Percentiles rank a stretch among this genome's conserved stretches.
Conservation (phyloP, 2,329 filamentous ascomycete genomes). For the Fusarium tuaranense region DNA sequence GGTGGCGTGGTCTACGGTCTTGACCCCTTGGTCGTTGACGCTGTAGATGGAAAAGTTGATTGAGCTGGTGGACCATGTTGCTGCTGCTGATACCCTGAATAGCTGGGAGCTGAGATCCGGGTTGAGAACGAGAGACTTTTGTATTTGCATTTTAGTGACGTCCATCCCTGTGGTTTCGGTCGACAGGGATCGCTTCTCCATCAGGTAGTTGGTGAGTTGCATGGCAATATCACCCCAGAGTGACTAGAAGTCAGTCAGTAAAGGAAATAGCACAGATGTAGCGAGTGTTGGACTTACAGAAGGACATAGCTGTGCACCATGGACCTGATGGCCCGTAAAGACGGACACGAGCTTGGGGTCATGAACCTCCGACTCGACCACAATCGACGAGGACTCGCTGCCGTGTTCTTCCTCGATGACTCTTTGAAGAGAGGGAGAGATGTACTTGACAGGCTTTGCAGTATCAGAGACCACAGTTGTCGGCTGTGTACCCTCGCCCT, state of each 20-base stretch:
- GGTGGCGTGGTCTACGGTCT: constrained; percentile 28
- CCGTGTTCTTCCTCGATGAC: constrained; percentile 32
- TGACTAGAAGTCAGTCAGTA: constrained; percentile 21
- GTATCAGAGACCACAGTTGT: neutral
- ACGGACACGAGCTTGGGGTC: constrained; percentile 20
- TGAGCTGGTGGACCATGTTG: constrained; percentile 25
- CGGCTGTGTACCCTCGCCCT: constrained; percentile 57
- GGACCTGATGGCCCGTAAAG: constrained; percentile 36
- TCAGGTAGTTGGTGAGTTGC: constrained; percentile 24
- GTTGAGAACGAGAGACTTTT: constrained; percentile 36
- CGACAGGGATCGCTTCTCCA: constrained; percentile 24
- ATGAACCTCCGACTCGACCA: constrained; percentile 34
- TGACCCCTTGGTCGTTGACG: constrained; percentile 28
- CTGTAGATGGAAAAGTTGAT: constrained; percentile 38
- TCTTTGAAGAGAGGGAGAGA: constrained; percentile 37
- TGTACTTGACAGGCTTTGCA: constrained; percentile 13
- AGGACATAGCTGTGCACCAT: constrained; percentile 35
- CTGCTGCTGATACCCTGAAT: constrained; percentile 28
- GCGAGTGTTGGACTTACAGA: constrained; percentile 25
- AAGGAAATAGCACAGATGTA: neutral
- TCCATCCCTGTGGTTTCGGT: constrained; percentile 30
- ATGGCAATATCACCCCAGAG: constrained; percentile 33
- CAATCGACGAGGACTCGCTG: constrained; percentile 10
- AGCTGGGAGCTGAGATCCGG: constrained; percentile 20
- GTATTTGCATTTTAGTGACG: constrained; percentile 32